Base-by-base conservation (phyloP, 495 filamentous ascomycete genomes). In the Endocarpon pusillum region DNA sequence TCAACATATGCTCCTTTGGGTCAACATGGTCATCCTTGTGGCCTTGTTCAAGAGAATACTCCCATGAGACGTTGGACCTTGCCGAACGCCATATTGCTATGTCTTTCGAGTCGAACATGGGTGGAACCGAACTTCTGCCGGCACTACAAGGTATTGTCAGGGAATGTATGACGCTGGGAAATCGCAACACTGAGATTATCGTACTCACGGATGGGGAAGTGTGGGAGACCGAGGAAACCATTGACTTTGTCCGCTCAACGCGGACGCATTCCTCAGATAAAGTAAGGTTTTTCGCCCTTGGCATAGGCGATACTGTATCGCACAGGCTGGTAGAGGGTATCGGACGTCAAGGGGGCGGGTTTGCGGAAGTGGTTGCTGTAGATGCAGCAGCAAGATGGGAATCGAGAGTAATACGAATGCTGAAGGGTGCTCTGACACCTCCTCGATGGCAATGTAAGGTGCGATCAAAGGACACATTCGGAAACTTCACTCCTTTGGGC, bases 311-410 rank as follows among this genome's bases (percentile, higher is more conserved):
- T 33, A 2, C 18, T 3, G 48, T 49, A 12, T 52, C 48, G 1
- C 40, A 44, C 42, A 28, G 27, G 9, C 31, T 52, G 7, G 39
- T 52, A 19, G 41, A 52, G 21, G 46, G 47, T 20, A 50, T 53
- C 33, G 40, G 40, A 4, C 9, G 19, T 19, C 16, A 35, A 16
- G 47, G 49, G 8, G 42, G 42, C 7, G 44, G 49, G 4, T 46
- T 39, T 36, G 42, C 39, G 15, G 42, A 53, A 19, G 35, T 50
- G 8, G 38, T 52, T 18, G 33, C 28, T 4, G n/a, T n/a, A n/a
- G 19, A 35, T 11, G 26, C 12, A 11, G 16, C 15, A 10, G 33
- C 16, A 16, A 29, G 26, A 27, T 44, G 38, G 44, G 37, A 44
- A 8, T 31, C 11, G 12, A 42, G 39, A 25, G 35, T 50, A 10